Evolutionary conservation across 345 rosid genomes (phyloP).

Genomic region (Pelargonium nanum): DNA sequence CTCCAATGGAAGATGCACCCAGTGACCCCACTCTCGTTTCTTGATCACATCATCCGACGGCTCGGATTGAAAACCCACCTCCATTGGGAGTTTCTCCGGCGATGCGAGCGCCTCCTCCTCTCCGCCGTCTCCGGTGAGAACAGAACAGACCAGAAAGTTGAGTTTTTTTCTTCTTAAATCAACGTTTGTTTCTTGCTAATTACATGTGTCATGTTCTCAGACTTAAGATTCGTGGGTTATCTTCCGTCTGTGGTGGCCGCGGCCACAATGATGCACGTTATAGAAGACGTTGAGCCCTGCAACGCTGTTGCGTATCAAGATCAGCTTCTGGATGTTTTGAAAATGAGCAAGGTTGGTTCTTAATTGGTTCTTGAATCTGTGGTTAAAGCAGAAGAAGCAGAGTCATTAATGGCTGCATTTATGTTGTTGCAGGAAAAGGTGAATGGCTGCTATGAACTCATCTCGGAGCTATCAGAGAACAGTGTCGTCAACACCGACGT

Average conservation of each 20-base stretch:
- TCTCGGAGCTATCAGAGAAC: slow-evolving; percentile 26
- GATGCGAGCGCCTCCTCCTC: slow-evolving; percentile 55
- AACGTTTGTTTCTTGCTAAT: slow-evolving; percentile 1
- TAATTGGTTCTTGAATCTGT: neutral
- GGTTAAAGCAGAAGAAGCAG: neutral
- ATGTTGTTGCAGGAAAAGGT: slow-evolving; percentile 47
- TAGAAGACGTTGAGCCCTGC: slow-evolving; percentile 44
- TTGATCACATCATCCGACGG: slow-evolving; percentile 65
- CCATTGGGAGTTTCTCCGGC: slow-evolving; percentile 43
- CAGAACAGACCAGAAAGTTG: neutral
- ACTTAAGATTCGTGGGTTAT: slow-evolving; percentile 52
- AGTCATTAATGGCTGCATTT: neutral
- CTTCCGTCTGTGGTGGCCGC: slow-evolving; percentile 82
- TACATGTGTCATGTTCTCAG: slow-evolving; percentile 24
- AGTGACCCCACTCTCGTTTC: slow-evolving; percentile 50
- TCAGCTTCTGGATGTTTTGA: slow-evolving; percentile 50
- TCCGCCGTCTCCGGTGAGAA: slow-evolving; percentile 52
- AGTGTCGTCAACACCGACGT: slow-evolving; percentile 1
- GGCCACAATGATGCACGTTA: slow-evolving; percentile 68
- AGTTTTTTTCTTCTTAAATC: neutral
- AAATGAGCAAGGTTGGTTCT: slow-evolving; percentile 42
- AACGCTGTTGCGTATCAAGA: slow-evolving; percentile 36
- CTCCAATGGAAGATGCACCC: slow-evolving; percentile 78
- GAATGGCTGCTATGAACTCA: slow-evolving; percentile 36
- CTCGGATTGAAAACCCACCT: slow-evolving; percentile 49